Conservation (phyloP, 2,329 filamentous ascomycete genomes). For the Cadophora malorum region DNA sequence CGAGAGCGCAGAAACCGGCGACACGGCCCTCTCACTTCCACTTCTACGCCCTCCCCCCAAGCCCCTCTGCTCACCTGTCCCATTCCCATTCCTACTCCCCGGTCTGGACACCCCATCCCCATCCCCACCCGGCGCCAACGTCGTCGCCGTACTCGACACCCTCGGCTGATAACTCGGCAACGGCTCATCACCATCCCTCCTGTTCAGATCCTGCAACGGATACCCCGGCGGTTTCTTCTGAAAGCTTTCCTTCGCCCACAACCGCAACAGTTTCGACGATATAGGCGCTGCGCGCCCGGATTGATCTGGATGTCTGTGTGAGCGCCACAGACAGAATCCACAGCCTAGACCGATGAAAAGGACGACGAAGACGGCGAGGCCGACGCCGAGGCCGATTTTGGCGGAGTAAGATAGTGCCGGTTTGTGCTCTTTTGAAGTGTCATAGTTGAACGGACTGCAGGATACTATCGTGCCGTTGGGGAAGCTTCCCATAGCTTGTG, state of each 20-base stretch:
- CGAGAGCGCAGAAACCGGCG: not conserved
- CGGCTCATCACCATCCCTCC: not conserved
- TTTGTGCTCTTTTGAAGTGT: not conserved
- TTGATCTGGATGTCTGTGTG: slow-evolving; percentile 1
- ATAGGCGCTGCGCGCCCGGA: not conserved
- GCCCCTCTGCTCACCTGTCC: not conserved
- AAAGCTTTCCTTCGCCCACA: slow-evolving; percentile 1
- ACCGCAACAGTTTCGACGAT: not conserved
- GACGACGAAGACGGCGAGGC: slow-evolving; percentile 4
- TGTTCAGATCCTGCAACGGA: not conserved
- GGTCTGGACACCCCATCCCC: not conserved
- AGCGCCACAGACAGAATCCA: slow-evolving; percentile 3
- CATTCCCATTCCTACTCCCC: not conserved
- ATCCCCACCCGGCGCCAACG: not conserved
- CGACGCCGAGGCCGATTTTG: slow-evolving; percentile 2
- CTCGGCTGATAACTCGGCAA: not conserved
- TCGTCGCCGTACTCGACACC: not conserved
- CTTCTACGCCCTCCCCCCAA: not conserved
- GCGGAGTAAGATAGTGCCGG: not conserved
- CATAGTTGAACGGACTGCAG: not conserved
- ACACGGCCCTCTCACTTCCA: not conserved
- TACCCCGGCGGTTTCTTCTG: not conserved
- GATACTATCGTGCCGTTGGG: not conserved
- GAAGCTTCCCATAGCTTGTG: not conserved
- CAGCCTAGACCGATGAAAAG: not conserved